A percentile compares a stretch with the other conserved stretches of the same genome.
These are phyloP conservation scores for Leccinum subtestaceum DNA, from an alignment of 768 basidiomycete genomes.

Conservation along the genomic window DNA sequence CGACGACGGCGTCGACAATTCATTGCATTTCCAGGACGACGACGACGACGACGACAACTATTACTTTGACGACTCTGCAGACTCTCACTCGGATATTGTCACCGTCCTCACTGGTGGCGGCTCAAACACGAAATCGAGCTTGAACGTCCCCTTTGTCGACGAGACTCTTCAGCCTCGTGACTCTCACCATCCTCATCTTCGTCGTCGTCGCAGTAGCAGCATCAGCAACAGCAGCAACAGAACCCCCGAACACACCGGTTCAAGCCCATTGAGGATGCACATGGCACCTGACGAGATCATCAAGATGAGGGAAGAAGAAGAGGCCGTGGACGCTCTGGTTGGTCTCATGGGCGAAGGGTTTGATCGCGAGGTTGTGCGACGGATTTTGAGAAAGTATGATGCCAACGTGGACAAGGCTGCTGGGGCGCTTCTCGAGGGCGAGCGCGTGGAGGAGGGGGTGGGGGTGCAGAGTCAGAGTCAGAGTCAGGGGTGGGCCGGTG, in stretches of 20 bases:
- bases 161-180: neutral
- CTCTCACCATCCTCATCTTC: neutral
- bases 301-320: slow-evolving; percentile 24
- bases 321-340: slow-evolving; percentile 33
- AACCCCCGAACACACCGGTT: neutral
- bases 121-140: neutral
- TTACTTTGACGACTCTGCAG: slow-evolving; percentile 8
- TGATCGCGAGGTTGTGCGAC: slow-evolving; percentile 47
- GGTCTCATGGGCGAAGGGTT: slow-evolving; percentile 39
- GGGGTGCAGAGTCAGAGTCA: slow-evolving; percentile 9
- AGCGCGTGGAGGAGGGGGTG: slow-evolving; percentile 38
- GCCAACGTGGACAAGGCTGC: slow-evolving; percentile 58
- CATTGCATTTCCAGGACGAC: slow-evolving; percentile 14
- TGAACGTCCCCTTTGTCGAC: neutral
- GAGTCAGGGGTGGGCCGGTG: slow-evolving; percentile 8
- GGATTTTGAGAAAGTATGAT: slow-evolving; percentile 58
- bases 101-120: neutral
- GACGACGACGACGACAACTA: neutral
- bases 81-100: neutral
- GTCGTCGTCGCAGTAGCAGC: neutral
- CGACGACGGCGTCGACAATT: slow-evolving; percentile 8
- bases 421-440: slow-evolving; percentile 52
- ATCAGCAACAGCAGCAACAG: neutral
- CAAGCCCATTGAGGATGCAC: slow-evolving; percentile 14
- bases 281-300: slow-evolving; percentile 18